phyloP scores from a whole-genome alignment of 768 basidiomycete genomes.

The Coprinopsis cinerea region DNA sequence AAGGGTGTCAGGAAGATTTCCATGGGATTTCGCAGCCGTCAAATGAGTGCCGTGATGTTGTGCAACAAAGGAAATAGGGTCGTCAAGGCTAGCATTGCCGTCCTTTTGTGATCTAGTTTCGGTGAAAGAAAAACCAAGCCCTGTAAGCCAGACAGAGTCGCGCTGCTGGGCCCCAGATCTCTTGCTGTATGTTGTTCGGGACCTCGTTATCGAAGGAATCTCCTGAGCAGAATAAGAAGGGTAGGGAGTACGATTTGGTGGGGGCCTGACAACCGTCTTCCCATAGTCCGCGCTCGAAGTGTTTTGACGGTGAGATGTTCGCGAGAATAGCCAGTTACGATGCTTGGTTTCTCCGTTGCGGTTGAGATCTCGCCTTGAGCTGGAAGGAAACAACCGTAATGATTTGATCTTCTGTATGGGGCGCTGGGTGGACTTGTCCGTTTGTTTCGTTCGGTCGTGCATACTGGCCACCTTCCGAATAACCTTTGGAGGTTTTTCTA shows the following conservation, averaged over 20 bases:
- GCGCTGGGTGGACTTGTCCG: conserved; percentile 11
- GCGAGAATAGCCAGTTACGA: conserved; percentile 1
- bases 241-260: conserved; percentile 6
- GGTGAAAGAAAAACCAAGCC: neutral
- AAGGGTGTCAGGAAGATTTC: conserved; percentile 5
- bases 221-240: neutral
- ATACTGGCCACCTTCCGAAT: conserved; percentile 35
- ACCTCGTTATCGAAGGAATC: neutral
- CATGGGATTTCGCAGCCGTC: neutral
- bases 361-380: conserved; percentile 3
- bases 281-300: neutral
- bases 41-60: neutral
- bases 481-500: conserved; percentile 24
- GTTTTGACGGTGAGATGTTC: neutral
- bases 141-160: conserved; percentile 2
- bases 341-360: conserved; percentile 1
- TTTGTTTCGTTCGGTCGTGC: conserved; percentile 17
- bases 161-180: neutral
- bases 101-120: neutral
- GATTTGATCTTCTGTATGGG: conserved; percentile 24
- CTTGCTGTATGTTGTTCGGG: neutral
- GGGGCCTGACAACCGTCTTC: neutral
- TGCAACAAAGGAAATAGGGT: neutral
- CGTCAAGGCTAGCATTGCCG: neutral
- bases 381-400: conserved; percentile 17